phyloP scores from a whole-genome alignment of 371 early-diverging fungal genomes.

The Rhizopus delemar region DNA sequence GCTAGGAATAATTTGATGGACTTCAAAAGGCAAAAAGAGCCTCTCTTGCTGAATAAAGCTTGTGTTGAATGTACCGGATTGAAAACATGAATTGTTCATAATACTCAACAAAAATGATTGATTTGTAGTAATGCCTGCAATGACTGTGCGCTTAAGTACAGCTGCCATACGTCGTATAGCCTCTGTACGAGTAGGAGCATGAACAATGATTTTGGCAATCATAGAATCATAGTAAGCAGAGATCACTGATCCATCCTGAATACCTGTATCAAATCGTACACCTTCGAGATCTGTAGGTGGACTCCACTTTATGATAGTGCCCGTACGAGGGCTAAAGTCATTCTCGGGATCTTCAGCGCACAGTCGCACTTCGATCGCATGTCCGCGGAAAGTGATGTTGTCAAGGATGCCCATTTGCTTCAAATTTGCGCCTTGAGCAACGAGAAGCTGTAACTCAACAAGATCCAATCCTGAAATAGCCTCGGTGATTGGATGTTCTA shows the following conservation, averaged over 20 bases:
- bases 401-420: conserved; percentile 48
- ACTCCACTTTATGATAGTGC: conserved; percentile 76
- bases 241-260: conserved; percentile 82
- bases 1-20: conserved; percentile 26
- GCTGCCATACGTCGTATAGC: conserved; percentile 74
- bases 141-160: conserved; percentile 65
- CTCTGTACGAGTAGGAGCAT: conserved; percentile 77
- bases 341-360: conserved; percentile 87
- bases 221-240: conserved; percentile 80
- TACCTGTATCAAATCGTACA: conserved; percentile 82
- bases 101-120: conserved; percentile 63
- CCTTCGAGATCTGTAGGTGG: conserved; percentile 70
- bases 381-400: conserved; percentile 61
- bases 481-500: conserved; percentile 97
- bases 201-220: conserved; percentile 86
- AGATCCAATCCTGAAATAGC: conserved; percentile 90
- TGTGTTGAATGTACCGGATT: conserved; percentile 61
- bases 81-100: conserved; percentile 59
- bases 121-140: conserved; percentile 69
- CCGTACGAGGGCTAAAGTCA: conserved; percentile 81
- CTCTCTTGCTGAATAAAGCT: conserved; percentile 56
- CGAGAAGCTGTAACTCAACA: conserved; percentile 81
- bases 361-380: conserved; percentile 82
- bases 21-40: conserved; percentile 24
- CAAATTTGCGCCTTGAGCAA: conserved; percentile 65